Evolutionary conservation across 495 filamentous ascomycete species (phyloP).

Genomic region (Lasiosphaeria ovina): DNA sequence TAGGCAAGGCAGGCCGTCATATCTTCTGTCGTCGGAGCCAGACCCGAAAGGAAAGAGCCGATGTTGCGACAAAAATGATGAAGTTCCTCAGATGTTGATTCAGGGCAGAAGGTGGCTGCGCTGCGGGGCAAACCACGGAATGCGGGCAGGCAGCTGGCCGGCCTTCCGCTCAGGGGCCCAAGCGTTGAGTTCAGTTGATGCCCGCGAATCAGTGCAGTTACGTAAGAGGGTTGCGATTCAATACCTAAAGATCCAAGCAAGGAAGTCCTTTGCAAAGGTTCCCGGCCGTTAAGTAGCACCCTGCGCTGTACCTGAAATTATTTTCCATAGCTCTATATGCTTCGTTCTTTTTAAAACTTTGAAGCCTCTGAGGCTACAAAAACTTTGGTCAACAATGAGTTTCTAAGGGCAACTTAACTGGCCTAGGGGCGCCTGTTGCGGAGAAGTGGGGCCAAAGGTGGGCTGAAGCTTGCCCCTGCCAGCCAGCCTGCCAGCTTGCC

Average conservation of each 20-base stretch:
- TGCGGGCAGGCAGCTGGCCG: not conserved
- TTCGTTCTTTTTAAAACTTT: no score
- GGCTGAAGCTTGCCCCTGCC: conserved; percentile 2
- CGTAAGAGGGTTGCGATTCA: no score
- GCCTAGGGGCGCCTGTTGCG: not conserved
- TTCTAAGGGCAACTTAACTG: not conserved
- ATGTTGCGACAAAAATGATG: conserved; percentile 1
- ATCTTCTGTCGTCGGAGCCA: conserved; percentile 8
- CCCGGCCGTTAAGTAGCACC: no score
- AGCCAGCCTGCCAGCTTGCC: not conserved
- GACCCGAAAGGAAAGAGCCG: conserved; percentile 7
- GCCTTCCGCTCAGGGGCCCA: not conserved
- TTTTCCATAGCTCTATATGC: no score
- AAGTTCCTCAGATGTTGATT: not conserved
- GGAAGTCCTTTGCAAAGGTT: no score
- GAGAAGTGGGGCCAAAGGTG: not conserved
- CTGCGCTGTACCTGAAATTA: no score
- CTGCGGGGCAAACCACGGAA: not conserved
- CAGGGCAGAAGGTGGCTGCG: not conserved
- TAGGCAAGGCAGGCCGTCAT: conserved; percentile 15
- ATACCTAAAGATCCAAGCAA: no score
- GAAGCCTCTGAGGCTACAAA: no score
- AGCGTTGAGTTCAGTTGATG: not conserved
- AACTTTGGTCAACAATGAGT: no score
- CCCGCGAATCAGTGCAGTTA: not conserved